Percentiles rank a stretch among this genome's conserved stretches.
phyloP scores from a whole-genome alignment of 1,284 basidiomycete genomes.

The Moesziomyces antarcticus region DNA sequence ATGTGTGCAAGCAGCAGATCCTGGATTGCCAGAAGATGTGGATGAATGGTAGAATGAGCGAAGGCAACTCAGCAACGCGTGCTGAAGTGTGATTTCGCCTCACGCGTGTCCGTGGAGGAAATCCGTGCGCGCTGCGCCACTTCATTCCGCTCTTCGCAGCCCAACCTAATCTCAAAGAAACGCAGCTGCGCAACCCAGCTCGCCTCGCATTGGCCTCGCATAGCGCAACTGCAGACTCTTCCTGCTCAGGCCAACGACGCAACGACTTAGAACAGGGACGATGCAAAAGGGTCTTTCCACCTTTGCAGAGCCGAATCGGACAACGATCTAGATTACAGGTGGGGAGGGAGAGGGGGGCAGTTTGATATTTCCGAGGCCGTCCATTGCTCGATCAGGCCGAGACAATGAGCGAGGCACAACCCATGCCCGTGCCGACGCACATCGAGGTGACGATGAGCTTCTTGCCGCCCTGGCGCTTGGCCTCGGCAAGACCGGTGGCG shows the following conservation, averaged over 20 bases:
- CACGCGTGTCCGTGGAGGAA: too few relatives aligned
- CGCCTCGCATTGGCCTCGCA: too few relatives aligned
- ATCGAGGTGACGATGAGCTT: conserved; percentile 76
- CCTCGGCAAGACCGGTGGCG: conserved; percentile 83
- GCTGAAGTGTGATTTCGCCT: too few relatives aligned
- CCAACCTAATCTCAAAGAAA: too few relatives aligned
- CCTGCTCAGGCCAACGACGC: too few relatives aligned
- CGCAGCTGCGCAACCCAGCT: too few relatives aligned
- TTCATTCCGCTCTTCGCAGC: too few relatives aligned
- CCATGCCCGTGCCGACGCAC: conserved; percentile 89
- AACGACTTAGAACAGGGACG: too few relatives aligned
- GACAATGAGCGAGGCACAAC: conserved; percentile 82
- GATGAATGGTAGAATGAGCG: neutral
- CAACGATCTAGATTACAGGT: conserved; percentile 26
- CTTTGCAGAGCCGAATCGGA: neutral
- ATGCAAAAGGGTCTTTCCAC: neutral
- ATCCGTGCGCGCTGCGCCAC: too few relatives aligned
- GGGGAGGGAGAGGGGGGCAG: neutral
- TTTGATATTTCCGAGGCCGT: neutral
- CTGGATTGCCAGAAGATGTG: neutral
- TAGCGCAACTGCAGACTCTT: too few relatives aligned
- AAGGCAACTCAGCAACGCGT: too few relatives aligned
- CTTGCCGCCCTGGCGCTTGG: conserved; percentile 76
- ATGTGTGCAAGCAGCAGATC: neutral
- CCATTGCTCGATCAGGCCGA: conserved; percentile 70